Percentiles rank a stretch among this genome's conserved stretches.
These are phyloP conservation scores for Conoideocrella luteorostrata DNA, from an alignment of 2,329 filamentous ascomycete genomes.

Conservation along the genomic window DNA sequence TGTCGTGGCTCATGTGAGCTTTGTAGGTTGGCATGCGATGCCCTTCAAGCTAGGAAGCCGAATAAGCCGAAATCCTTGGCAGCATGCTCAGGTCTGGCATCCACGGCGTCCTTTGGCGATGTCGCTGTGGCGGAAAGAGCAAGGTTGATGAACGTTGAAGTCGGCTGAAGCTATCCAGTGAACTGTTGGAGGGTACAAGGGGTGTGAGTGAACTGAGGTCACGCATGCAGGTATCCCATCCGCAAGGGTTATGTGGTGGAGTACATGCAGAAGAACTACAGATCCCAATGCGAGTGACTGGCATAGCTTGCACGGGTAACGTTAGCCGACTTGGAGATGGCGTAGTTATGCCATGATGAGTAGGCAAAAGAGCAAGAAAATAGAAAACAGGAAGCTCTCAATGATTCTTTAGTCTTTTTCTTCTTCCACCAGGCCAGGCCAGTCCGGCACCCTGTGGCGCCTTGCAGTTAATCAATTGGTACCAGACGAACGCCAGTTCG, in stretches of 20 bases:
- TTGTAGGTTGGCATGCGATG: neutral
- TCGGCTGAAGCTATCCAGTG: neutral
- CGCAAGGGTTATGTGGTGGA: neutral
- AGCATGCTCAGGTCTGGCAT: no score
- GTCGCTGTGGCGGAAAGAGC: neutral
- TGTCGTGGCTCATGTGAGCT: slow-evolving; percentile 6
- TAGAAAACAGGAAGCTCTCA: no score
- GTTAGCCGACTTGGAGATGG: no score
- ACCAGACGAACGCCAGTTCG: no score
- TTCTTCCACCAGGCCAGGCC: no score
- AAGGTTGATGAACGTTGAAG: neutral
- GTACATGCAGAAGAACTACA: neutral
- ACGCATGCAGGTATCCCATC: slow-evolving; percentile 1
- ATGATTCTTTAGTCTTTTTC: no score
- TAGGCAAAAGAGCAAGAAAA: no score
- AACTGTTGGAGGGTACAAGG: neutral
- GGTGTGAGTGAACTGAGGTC: slow-evolving; percentile 3
- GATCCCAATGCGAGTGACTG: neutral
- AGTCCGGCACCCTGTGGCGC: no score
- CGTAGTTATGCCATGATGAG: no score
- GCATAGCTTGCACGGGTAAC: no score
- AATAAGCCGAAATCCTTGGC: neutral
- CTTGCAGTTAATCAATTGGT: no score
- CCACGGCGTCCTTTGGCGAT: no score
- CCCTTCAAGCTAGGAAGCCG: neutral